Conservation (phyloP, 495 filamentous ascomycete genomes). For the Penicillium atrosanguineum region DNA sequence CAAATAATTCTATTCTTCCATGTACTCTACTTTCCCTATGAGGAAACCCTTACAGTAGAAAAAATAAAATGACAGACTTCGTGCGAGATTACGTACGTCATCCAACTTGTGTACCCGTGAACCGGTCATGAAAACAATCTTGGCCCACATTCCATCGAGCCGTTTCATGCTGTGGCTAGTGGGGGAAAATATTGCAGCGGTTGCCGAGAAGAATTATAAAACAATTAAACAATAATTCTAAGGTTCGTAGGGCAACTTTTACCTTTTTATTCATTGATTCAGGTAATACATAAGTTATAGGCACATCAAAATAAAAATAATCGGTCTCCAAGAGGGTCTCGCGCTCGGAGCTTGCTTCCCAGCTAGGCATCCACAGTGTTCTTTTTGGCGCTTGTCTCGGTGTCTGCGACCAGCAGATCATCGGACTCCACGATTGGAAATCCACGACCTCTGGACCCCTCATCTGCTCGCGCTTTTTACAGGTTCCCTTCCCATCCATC, state of each 20-base stretch:
- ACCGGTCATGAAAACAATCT: not conserved
- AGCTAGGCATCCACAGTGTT: not conserved
- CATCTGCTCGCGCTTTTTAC: not conserved
- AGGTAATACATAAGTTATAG: not conserved
- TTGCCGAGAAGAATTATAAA: not conserved
- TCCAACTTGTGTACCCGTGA: not conserved
- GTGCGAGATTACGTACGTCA: not conserved
- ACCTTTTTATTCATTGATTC: not conserved
- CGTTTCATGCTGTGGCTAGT: not conserved
- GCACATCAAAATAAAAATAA: not conserved
- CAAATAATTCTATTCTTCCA: not conserved
- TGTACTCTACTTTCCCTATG: not conserved
- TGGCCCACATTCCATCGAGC: not conserved
- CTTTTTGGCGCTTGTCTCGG: slow-evolving; percentile 25
- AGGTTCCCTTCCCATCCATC: not conserved
- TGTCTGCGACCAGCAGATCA: not conserved
- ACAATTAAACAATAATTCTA: not conserved
- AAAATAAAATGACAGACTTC: not conserved
- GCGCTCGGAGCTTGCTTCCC: slow-evolving; percentile 5
- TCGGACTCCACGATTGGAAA: not conserved
- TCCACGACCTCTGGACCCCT: not conserved
- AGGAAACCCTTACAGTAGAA: too few species aligned
- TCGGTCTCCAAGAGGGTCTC: not conserved
- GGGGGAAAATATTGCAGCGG: not conserved
- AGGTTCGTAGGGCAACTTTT: not conserved